Evolutionary conservation across 2,329 filamentous ascomycete genomes (phyloP).

Genomic region (Fusarium papillatum): DNA sequence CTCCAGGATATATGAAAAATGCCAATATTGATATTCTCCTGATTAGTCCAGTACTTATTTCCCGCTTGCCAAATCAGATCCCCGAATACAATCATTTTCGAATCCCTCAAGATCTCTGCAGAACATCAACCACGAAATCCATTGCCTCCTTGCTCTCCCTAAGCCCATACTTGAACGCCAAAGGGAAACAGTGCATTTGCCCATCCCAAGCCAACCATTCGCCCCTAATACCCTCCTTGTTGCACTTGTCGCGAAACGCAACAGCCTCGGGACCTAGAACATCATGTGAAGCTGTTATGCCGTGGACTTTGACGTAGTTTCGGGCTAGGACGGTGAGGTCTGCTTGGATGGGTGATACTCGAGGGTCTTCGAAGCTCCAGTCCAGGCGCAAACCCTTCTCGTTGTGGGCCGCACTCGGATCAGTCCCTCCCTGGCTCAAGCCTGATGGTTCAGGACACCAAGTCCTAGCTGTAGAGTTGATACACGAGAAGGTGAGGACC

Average conservation of each 20-base stretch:
- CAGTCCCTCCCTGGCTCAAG: background rate
- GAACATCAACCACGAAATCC: conserved; percentile 35
- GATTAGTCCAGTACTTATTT: no score
- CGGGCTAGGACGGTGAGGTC: conserved; percentile 50
- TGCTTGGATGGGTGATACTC: conserved; percentile 62
- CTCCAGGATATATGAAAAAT: no score
- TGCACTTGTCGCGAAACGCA: conserved; percentile 60
- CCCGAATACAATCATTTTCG: background rate
- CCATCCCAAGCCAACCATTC: conserved; percentile 71
- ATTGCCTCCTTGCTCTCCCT: conserved; percentile 54
- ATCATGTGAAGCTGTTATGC: conserved; percentile 65
- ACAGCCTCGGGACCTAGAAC: conserved; percentile 66
- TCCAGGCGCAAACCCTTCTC: background rate
- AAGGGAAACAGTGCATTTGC: conserved; percentile 72
- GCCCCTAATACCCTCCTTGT: conserved; percentile 58
- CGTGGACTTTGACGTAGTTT: conserved; percentile 61
- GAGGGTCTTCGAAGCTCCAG: conserved; percentile 52
- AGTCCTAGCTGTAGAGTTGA: conserved; percentile 39
- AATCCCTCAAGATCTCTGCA: conserved; percentile 9
- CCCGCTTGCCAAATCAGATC: background rate
- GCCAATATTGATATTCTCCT: no score
- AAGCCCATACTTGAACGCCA: conserved; percentile 62
- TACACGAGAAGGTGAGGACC: conserved; percentile 31
- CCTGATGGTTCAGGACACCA: conserved; percentile 38
- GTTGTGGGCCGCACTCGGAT: background rate